A percentile compares a stretch with the other conserved stretches of the same genome.
These are phyloP conservation scores for Aspergillus brasiliensis DNA, from an alignment of 2,329 filamentous ascomycete genomes.

Conservation along the genomic window DNA sequence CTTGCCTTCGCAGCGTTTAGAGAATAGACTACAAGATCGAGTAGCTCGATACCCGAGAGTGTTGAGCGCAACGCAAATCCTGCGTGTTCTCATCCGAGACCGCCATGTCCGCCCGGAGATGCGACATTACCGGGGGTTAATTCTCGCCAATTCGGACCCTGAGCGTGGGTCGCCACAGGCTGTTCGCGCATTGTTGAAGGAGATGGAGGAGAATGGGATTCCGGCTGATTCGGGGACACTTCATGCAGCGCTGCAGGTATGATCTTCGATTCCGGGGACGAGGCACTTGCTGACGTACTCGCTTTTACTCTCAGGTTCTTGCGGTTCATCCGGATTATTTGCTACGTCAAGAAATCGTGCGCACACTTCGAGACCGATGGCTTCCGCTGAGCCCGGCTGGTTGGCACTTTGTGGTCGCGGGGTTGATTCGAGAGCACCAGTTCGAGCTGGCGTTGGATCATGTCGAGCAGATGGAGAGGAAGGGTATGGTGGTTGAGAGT, in stretches of 20 bases:
- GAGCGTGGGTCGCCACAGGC: conserved; percentile 66
- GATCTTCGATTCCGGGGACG: background rate
- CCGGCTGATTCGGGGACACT: conserved; percentile 67
- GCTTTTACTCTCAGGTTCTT: conserved; percentile 55
- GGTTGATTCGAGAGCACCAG: conserved; percentile 77
- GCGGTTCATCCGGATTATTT: conserved; percentile 85
- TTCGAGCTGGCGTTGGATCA: conserved; percentile 76
- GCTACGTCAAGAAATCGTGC: conserved; percentile 69
- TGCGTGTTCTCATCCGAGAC: conserved; percentile 42
- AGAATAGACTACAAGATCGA: conserved; percentile 32
- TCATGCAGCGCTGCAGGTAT: conserved; percentile 69
- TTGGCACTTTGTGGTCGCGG: conserved; percentile 68
- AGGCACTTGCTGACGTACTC: background rate
- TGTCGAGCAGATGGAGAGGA: conserved; percentile 66
- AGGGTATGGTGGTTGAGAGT: conserved; percentile 57
- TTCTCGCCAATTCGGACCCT: conserved; percentile 69
- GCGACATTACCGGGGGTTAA: conserved; percentile 69
- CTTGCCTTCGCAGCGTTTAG: conserved; percentile 26
- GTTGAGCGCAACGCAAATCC: conserved; percentile 31
- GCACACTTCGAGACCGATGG: conserved; percentile 68
- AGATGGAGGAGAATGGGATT: conserved; percentile 68
- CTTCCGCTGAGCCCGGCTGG: conserved; percentile 63
- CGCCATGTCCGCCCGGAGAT: conserved; percentile 39
- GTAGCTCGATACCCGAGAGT: conserved; percentile 29
- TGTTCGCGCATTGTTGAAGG: conserved; percentile 65